A percentile compares a stretch with the other conserved stretches of the same genome.
Conservation (phyloP, 2,329 filamentous ascomycete genomes). For the Dothidotthia symphoricarpi region DNA sequence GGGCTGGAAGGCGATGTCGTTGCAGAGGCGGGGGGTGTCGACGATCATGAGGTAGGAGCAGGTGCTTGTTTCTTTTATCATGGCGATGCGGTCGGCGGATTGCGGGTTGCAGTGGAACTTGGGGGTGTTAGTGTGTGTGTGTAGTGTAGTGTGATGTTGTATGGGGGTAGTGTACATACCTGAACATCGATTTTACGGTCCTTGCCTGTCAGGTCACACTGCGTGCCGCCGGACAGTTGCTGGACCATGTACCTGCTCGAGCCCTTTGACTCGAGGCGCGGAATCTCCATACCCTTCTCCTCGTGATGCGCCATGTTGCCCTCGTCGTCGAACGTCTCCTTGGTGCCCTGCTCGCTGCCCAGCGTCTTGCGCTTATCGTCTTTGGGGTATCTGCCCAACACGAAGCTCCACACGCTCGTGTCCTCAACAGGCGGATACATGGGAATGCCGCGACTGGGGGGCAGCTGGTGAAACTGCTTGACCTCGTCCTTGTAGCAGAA, state of each 20-base stretch:
- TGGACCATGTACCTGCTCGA: conserved; percentile 86
- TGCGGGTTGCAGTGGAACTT: conserved; percentile 76
- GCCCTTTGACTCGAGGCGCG: conserved; percentile 75
- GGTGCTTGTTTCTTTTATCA: conserved; percentile 90
- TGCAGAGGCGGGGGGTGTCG: conserved; percentile 83
- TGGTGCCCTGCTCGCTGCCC: conserved; percentile 31
- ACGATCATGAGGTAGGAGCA: conserved; percentile 93
- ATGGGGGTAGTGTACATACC: conserved; percentile 33
- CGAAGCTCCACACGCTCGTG: conserved; percentile 69
- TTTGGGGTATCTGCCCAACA: conserved; percentile 63
- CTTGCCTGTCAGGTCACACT: conserved; percentile 81
- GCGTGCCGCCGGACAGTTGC: conserved; percentile 72
- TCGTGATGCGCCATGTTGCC: conserved; percentile 25
- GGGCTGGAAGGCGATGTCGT: conserved; percentile 81
- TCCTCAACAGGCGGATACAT: conserved; percentile 73
- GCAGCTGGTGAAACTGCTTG: conserved; percentile 84
- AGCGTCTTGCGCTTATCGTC: conserved; percentile 29
- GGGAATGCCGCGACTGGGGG: conserved; percentile 65
- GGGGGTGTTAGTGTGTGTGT: no score
- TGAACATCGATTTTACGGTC: conserved; percentile 82
- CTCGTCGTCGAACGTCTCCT: conserved; percentile 30
- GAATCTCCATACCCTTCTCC: conserved; percentile 41
- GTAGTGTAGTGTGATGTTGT: no score
- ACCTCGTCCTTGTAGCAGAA: conserved; percentile 89
- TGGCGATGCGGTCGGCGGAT: conserved; percentile 72